Evolutionary conservation across 139 green algal genomes (phyloP).

Genomic region (Picochlorum sp.): DNA sequence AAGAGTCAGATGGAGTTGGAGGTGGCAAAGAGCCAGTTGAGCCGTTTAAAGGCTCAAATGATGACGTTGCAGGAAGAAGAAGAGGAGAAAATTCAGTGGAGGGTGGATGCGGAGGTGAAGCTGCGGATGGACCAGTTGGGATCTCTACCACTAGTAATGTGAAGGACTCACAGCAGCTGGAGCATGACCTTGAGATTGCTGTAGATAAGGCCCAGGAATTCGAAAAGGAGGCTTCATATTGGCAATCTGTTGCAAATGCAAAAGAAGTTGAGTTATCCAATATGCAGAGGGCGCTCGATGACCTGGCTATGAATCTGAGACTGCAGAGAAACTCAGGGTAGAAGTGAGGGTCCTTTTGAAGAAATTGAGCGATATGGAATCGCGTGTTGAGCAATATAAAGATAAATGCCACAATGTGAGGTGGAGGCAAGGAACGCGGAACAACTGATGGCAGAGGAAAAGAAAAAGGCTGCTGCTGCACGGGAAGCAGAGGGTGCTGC

Average conservation of each 20-base stretch:
- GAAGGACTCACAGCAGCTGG: constrained; percentile 3
- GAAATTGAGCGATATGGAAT: constrained; percentile 18
- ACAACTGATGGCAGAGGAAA: constrained; percentile 13
- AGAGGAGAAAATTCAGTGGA: constrained; percentile 35
- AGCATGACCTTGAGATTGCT: constrained; percentile 5
- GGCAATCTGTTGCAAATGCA: constrained; percentile 1
- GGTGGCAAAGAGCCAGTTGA: constrained; percentile 17
- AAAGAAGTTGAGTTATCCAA: constrained; percentile 32
- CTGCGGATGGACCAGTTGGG: constrained; percentile 17
- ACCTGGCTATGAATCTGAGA: constrained; percentile 32
- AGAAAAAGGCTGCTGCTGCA: neutral
- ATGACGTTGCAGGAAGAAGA: constrained; percentile 31
- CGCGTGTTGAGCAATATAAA: constrained; percentile 14
- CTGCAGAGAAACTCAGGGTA: constrained; percentile 18
- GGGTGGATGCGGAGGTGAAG: constrained; percentile 35
- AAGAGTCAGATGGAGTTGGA: neutral
- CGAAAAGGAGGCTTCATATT: neutral
- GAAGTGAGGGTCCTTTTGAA: constrained; percentile 15
- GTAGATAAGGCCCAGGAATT: neutral
- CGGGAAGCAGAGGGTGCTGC: neutral
- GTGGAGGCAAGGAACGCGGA: neutral
- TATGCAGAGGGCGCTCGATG: constrained; percentile 33
- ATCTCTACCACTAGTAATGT: neutral
- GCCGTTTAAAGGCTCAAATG: constrained; percentile 32
- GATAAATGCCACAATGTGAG: neutral